Conservation (phyloP, 2,329 filamentous ascomycete genomes). For the Fusarium floridanum region DNA sequence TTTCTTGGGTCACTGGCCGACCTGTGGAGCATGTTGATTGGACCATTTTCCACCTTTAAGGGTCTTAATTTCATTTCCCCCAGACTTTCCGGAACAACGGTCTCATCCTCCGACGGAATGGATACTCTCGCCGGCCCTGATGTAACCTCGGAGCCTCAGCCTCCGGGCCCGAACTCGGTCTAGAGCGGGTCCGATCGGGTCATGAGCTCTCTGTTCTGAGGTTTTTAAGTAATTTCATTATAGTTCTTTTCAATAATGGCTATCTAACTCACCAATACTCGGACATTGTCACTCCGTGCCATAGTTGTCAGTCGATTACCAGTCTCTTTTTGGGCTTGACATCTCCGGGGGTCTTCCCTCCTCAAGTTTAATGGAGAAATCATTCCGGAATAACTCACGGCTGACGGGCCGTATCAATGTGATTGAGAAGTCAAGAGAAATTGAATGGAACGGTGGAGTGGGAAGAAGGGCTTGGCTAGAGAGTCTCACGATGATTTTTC, state of each 20-base stretch:
- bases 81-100: constrained; percentile 14
- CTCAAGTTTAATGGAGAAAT: neutral
- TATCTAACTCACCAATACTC: neutral
- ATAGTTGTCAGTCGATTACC: constrained; percentile 3
- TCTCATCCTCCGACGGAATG: constrained; percentile 20
- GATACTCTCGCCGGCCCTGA: constrained; percentile 7
- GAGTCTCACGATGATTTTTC: neutral
- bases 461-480: neutral
- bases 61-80: neutral
- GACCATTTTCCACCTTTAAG: neutral
- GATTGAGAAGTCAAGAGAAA: neutral
- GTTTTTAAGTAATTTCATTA: neutral
- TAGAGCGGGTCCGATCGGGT: neutral
- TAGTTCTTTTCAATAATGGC: neutral
- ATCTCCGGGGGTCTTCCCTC: neutral
- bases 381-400: neutral
- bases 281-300: constrained; percentile 7
- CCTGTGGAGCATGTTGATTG: neutral
- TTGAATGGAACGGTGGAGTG: neutral
- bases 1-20: neutral
- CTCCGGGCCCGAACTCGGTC: constrained; percentile 30
- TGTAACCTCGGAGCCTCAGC: constrained; percentile 22
- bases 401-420: constrained; percentile 1
- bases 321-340: neutral
- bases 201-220: neutral